Conservation (phyloP, 2,329 filamentous ascomycete genomes). For the Fusarium agapanthi region DNA sequence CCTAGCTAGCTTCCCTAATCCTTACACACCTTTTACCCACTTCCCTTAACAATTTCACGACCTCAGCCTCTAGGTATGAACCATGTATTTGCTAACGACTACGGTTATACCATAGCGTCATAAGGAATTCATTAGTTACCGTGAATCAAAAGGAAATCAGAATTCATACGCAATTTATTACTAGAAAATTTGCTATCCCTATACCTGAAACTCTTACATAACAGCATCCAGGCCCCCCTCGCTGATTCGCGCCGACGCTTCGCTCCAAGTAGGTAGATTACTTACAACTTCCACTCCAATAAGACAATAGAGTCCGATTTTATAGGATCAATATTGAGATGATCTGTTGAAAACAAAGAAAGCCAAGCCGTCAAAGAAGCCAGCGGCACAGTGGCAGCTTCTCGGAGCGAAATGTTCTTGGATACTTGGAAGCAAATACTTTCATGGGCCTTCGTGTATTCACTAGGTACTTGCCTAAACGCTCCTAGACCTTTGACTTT, state of each 20-base stretch:
- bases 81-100: not conserved
- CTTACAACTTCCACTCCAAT: constrained; percentile 55
- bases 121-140: not conserved
- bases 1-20: no score
- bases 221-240: constrained; percentile 51
- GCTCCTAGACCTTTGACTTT: no score
- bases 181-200: constrained; percentile 50
- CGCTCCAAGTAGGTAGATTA: not conserved
- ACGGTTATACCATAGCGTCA: not conserved
- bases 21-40: no score
- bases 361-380: constrained; percentile 51
- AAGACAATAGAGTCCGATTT: constrained; percentile 42
- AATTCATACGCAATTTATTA: constrained; percentile 52
- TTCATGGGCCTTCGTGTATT: no score
- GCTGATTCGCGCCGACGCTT: constrained; percentile 34
- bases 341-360: constrained; percentile 50
- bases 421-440: constrained; percentile 49
- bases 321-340: constrained; percentile 45
- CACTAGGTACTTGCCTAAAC: no score
- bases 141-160: not conserved
- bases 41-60: no score
- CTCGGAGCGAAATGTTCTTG: no score
- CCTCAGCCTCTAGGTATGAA: not conserved
- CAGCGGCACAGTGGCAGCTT: constrained; percentile 52
- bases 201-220: constrained; percentile 47